Base-by-base conservation (phyloP, 1,284 basidiomycete genomes). In the Pseudozyma hubeiensis region DNA sequence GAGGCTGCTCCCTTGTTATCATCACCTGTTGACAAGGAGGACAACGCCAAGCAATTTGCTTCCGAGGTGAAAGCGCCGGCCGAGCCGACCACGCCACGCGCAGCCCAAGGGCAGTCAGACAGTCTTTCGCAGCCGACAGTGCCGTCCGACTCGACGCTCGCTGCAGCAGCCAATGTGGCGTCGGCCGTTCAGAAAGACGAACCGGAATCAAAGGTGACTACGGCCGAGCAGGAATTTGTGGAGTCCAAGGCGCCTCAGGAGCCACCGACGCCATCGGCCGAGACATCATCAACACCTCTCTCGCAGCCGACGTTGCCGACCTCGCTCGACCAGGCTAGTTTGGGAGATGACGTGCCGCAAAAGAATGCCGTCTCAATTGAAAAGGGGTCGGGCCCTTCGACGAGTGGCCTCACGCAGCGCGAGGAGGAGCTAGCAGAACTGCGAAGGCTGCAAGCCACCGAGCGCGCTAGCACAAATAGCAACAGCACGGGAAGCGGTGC, bases 351-450 rank as follows among this genome's bases (percentile, higher is more conserved):
- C 13, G 17, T 43, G 5, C 43, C 44, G 44, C 35, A 51, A n/a
- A 56, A 62, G 57, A 70, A 59, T 52, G 44, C 55, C 16, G 52
- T 63, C 49, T 53, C 58, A 46, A 50, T 64, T 47, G 72, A 66
- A n/a, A 66, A 53, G 7, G 67, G 64, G 2, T 49, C 72, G 0
- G 72, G 67, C 2, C 14, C 57, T 3, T 62, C 59, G 11, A 52
- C 30, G 29, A 57, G 41, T 7, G 67, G 59, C 0, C 53, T 70
- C 7, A 75, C 67, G 6, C 59, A 67, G 37, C 62, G 72, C 16
- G 72, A 75, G 39, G 63, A 75, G 19, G 72, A 75, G 43, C 57
- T 70, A 8, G 67, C 66, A 40, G 67, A 70, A 30, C 29, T 75
- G 46, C 66, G 64, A 11, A 65, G 59, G 35, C 29, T 70, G 52